phyloP scores from a whole-genome alignment of 805 yeast genomes.

The Saturnispora sanitii region DNA sequence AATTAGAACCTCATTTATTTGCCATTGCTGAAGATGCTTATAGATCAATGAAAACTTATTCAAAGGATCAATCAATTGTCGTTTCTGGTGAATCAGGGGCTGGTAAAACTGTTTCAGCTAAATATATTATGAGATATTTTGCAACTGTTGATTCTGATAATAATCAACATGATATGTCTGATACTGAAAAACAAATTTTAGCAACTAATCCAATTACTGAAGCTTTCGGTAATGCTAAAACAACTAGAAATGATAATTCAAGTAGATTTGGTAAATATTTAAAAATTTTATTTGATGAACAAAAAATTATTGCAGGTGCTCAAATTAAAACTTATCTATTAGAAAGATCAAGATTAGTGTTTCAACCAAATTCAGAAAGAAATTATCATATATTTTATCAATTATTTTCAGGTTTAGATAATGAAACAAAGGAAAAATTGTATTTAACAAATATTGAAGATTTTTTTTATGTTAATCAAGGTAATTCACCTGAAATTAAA shows the following conservation, averaged over 20 bases:
- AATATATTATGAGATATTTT: conserved; percentile 93
- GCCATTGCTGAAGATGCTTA: conserved; percentile 98
- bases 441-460: conserved; percentile 57
- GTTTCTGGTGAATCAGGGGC: conserved; percentile 99
- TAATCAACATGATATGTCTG: conserved; percentile 58
- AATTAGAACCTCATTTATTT: conserved; percentile 91
- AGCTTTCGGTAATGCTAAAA: conserved; percentile 97
- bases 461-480: conserved; percentile 80
- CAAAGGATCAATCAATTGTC: conserved; percentile 85
- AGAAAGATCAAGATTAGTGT: conserved; percentile 89
- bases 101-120: conserved; percentile 95
- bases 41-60: conserved; percentile 82
- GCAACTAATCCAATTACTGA: conserved; percentile 98
- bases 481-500: conserved; percentile 58
- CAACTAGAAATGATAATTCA: conserved; percentile 94
- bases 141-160: conserved; percentile 73
- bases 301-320: conserved; percentile 84
- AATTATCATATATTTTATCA: conserved; percentile 95
- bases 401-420: conserved; percentile 61
- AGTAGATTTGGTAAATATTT: conserved; percentile 95
- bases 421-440: conserved; percentile 44
- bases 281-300: conserved; percentile 74
- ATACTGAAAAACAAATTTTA: conserved; percentile 85
- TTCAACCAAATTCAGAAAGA: conserved; percentile 85
- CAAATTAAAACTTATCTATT: conserved; percentile 84